Base-by-base conservation (phyloP, 495 filamentous ascomycete genomes). In the Entonaema liquescens region DNA sequence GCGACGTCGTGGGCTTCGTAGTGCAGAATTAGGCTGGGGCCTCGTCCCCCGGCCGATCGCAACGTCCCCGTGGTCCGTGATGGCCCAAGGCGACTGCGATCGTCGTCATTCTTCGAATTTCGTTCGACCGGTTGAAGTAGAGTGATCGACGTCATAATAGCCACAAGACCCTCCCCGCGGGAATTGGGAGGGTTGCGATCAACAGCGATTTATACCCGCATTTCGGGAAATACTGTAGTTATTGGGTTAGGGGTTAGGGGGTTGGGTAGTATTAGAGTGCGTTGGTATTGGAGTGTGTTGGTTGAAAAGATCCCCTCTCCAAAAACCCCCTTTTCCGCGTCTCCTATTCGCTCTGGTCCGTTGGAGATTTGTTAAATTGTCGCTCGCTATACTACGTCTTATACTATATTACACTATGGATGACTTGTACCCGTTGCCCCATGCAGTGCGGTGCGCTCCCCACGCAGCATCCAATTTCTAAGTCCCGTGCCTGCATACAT, bases 401-500 rank as follows among this genome's bases (percentile, higher is more conserved):
- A n/a, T n/a, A n/a, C 31, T 3, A 31, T 33, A 33, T 7, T 5
- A 9, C 1, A 33, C 6, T 33, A 33, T 33, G 31, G 31, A 7
- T 33, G 31, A n/a, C 31, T 7, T 33, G 31, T 6, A 7, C 2
- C 31, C 31, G n/a, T n/a, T 33, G 31, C 31, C 31, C 17, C n/a
- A n/a, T n/a, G n/a, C n/a, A n/a, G n/a, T n/a, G n/a, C n/a, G n/a
- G n/a, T 38, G 29, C 8, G 25, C 25, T 25, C 49, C 6, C 49
- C 49, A 26, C 25, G 26, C 5, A 5, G 5, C 31, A 33, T 33
- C 11, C 44, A 53, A 28, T 53, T 29, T 65, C 64, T n/a, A 68
- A 65, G 61, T 73, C 65, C 65, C 70, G 70, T 69, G 65, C 62
- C 57, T 68, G 70, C 65, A 73, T 68, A 55, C 70, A 40, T 44